Evolutionary conservation across 352 stramenopile genomes (phyloP), one percentile per base, ranked within the genome.

Genomic region (Globisporangium apiculatum): DNA sequence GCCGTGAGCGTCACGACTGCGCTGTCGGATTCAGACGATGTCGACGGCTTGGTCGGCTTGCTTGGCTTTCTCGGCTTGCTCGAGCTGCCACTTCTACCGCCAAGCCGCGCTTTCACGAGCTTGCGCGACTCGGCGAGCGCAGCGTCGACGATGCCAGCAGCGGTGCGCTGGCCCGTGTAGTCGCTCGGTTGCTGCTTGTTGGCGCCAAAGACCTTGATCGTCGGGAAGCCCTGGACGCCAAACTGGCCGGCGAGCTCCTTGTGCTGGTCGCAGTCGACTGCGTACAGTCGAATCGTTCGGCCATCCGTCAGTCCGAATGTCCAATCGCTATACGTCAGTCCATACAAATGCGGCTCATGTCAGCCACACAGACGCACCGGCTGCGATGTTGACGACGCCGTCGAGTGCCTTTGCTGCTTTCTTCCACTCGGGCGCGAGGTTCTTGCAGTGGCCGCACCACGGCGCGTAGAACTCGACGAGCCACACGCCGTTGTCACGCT

Each of bases 381-480:
- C 87, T 42, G 80, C 94, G 17, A 98, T 67, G 41, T 96, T 96
- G 37, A 97, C 91, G 37, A 97, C 77, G 37, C 88, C 88, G 15
- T 91, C 75, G 5, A 98, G 69, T 47, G 83, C 85, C 65, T 90
- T 90, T 36, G 92, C 90, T 3, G 89, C 89, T 58, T 94, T 91
- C 71, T 94, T 90, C 81, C 86, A 98, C 67, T 97, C 89, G 1
- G 93, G 93, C 17, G 85, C 83, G 43, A 98, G 79, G 59, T 85
- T 79, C 76, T 97, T 96, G 79, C 94, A 98, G 73, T 98, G 94
- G 41, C 94, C 94, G 60, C 91, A 98, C 91, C 91, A 98, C 46
- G 93, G 93, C 51, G 94, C 94, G 54, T 97, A 97, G 64, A 98
- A 98, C 69, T 98, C 88, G 17, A 98, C 89, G n/a, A 98, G 54